phyloP scores from a whole-genome alignment of 805 yeast species.

The Zygoascus flipseniorum region DNA sequence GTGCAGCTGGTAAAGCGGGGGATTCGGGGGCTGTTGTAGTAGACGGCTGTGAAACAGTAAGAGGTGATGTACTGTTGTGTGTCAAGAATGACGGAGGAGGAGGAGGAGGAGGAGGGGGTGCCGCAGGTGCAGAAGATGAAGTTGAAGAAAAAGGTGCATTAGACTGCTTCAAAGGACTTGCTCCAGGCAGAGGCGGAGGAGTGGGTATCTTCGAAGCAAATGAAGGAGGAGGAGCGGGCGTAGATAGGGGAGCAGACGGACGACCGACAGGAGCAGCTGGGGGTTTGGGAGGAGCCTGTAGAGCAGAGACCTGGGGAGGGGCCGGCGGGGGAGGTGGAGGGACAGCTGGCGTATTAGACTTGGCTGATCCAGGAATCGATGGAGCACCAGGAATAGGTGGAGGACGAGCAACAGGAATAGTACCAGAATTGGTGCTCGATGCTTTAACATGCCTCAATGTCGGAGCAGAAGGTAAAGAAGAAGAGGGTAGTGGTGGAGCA shows the following conservation, averaged over 20 bases:
- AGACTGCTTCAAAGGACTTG: slow-evolving; percentile 12
- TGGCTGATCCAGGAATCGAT: slow-evolving; percentile 9
- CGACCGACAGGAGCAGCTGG: slow-evolving; percentile 15
- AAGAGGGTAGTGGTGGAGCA: neutral
- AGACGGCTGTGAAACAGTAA: neutral
- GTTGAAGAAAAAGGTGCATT: slow-evolving; percentile 16
- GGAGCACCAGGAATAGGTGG: slow-evolving; percentile 5
- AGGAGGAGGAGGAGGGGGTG: slow-evolving; percentile 11
- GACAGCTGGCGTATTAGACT: slow-evolving; percentile 7
- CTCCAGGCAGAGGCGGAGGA: slow-evolving; percentile 10
- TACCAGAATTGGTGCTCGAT: slow-evolving; percentile 1
- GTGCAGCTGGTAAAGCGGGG: slow-evolving; percentile 7
- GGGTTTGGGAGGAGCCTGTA: slow-evolving; percentile 8
- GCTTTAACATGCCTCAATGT: neutral
- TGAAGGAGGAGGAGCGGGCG: slow-evolving; percentile 21
- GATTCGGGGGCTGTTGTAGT: slow-evolving; percentile 1
- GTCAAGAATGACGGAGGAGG: slow-evolving; percentile 19
- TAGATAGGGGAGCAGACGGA: slow-evolving; percentile 14
- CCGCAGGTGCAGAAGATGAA: slow-evolving; percentile 7
- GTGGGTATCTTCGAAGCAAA: slow-evolving; percentile 16
- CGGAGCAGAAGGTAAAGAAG: slow-evolving; percentile 14
- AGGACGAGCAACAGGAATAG: slow-evolving; percentile 8
- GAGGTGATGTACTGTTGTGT: slow-evolving; percentile 1
- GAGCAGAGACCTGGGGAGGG: neutral
- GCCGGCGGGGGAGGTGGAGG: neutral